Conservation (phyloP, 2,329 filamentous ascomycete genomes). For the Paracamarosporium sp. region DNA sequence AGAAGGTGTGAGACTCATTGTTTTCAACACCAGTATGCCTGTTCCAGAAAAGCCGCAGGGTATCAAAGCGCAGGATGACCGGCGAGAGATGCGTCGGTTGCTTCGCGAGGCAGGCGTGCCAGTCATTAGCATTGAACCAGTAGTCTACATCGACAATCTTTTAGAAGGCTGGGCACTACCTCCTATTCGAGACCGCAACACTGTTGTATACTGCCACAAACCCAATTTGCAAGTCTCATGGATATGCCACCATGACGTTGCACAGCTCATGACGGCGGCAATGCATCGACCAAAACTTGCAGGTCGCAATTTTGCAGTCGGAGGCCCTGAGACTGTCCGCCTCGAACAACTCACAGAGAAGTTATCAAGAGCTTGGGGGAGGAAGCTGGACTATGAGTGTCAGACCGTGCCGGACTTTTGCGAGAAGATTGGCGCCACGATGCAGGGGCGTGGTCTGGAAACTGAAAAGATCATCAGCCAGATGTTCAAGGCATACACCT, state of each 20-base stretch:
- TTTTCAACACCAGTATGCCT: slow-evolving; percentile 41
- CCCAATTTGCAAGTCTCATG: slow-evolving; percentile 46
- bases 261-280: slow-evolving; percentile 47
- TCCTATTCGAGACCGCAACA: slow-evolving; percentile 42
- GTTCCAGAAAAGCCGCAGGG: slow-evolving; percentile 26
- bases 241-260: slow-evolving; percentile 51
- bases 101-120: slow-evolving; percentile 38
- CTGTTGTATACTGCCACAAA: slow-evolving; percentile 50
- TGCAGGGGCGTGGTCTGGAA: slow-evolving; percentile 46
- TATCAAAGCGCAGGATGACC: slow-evolving; percentile 39
- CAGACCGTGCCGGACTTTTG: slow-evolving; percentile 40
- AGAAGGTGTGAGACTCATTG: slow-evolving; percentile 20
- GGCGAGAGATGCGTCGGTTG: slow-evolving; percentile 36
- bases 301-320: slow-evolving; percentile 44
- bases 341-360: slow-evolving; percentile 42
- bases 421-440: slow-evolving; percentile 36
- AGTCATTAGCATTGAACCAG: slow-evolving; percentile 47
- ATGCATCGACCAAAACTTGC: slow-evolving; percentile 42
- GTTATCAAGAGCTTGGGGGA: slow-evolving; percentile 42
- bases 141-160: slow-evolving; percentile 49
- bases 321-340: slow-evolving; percentile 45
- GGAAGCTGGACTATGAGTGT: slow-evolving; percentile 37
- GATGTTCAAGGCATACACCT: slow-evolving; percentile 52
- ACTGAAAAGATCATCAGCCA: slow-evolving; percentile 43
- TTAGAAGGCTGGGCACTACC: slow-evolving; percentile 50